A percentile compares a stretch with the other conserved stretches of the same genome.
Conservation (phyloP, 345 rosid genomes). For the Raphanus sativus region DNA sequence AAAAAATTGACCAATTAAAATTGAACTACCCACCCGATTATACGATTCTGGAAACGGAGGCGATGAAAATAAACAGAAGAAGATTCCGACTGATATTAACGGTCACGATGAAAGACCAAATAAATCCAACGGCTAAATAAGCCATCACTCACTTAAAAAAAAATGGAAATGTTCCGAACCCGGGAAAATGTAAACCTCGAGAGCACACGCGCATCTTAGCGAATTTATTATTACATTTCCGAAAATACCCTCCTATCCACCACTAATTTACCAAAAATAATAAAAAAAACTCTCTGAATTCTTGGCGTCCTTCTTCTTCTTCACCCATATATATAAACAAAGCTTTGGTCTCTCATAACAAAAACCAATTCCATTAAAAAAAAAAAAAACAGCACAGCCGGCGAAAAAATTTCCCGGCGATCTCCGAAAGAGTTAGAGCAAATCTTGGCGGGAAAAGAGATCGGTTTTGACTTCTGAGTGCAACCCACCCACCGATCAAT, state of each 20-base stretch:
- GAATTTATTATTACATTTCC: neutral
- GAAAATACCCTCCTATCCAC: conserved; percentile 23
- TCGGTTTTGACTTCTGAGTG: neutral
- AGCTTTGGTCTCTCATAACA: conserved; percentile 38
- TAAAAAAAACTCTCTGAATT: neutral
- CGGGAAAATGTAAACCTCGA: conserved; percentile 32
- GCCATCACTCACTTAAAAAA: conserved; percentile 12
- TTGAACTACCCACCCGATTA: neutral
- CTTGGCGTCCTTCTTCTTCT: neutral
- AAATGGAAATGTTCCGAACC: conserved; percentile 16
- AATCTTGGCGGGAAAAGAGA: neutral
- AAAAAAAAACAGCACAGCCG: conserved; percentile 6
- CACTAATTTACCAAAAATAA: conserved; percentile 24
- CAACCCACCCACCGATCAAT: conserved; percentile 32
- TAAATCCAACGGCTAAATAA: conserved; percentile 21
- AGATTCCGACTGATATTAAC: neutral
- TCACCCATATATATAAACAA: conserved; percentile 22
- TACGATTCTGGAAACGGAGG: neutral
- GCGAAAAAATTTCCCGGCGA: neutral
- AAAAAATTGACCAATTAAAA: conserved; percentile 14
- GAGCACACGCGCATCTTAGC: conserved; percentile 40
- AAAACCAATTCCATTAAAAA: neutral
- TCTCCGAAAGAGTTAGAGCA: neutral
- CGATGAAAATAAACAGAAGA: neutral
- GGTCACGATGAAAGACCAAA: conserved; percentile 15